phyloP scores from a whole-genome alignment of 805 yeast genomes.

The Candida adriatica region DNA sequence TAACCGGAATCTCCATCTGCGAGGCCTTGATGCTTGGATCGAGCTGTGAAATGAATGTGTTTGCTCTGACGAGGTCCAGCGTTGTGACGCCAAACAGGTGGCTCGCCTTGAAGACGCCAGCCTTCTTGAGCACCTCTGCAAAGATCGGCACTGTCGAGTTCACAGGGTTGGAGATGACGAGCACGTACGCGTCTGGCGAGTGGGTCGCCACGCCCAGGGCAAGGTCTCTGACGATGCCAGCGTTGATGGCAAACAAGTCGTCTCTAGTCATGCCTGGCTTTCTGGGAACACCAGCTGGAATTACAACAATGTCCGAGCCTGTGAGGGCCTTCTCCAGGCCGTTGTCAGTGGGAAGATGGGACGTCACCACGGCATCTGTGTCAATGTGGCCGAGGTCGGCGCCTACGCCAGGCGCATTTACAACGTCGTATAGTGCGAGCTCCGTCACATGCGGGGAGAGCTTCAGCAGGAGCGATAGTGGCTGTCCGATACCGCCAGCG shows the following conservation, averaged over 20 bases:
- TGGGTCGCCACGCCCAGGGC: conserved; percentile 61
- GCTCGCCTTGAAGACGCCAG: conserved; percentile 69
- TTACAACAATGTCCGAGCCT: conserved; percentile 79
- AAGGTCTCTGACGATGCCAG: conserved; percentile 72
- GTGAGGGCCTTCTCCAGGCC: conserved; percentile 64
- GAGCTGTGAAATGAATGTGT: conserved; percentile 36
- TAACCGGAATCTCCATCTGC: conserved; percentile 51
- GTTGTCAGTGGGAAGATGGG: conserved; percentile 60
- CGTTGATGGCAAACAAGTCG: conserved; percentile 78
- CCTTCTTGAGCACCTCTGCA: conserved; percentile 66
- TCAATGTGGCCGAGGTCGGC: conserved; percentile 76
- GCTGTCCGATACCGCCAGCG: conserved; percentile 81
- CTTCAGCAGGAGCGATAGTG: conserved; percentile 59
- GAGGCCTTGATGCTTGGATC: conserved; percentile 11
- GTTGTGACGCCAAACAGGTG: conserved; percentile 81
- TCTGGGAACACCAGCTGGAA: conserved; percentile 89
- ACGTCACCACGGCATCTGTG: conserved; percentile 58
- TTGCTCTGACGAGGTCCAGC: conserved; percentile 71
- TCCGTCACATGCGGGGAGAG: conserved; percentile 66
- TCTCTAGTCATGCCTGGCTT: conserved; percentile 89
- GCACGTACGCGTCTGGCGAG: conserved; percentile 62
- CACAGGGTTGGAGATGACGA: conserved; percentile 74
- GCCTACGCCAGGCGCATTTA: conserved; percentile 76
- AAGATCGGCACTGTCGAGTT: conserved; percentile 82
- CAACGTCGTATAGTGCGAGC: conserved; percentile 65